Evolutionary conservation across 164 flowering plant genomes (phyloP), one percentile per base, ranked within the genome.

Genomic region (Sedum album): DNA sequence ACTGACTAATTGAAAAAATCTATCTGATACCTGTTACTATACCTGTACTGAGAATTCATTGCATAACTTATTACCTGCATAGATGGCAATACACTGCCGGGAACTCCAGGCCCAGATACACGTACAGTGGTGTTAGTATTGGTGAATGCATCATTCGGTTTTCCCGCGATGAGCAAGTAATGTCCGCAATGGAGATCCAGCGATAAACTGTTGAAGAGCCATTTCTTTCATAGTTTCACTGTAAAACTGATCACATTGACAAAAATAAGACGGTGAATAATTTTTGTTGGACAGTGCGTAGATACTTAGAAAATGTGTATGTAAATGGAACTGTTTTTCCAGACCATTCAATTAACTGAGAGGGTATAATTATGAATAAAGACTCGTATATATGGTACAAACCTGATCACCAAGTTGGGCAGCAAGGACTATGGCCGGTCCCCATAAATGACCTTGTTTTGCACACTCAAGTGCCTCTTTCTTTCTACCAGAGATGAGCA

Each of bases 161-260:
- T 89, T 64, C 97, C 95, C 33, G 97, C 97, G 73, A 92, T 85
- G 31, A 95, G 79, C 63, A 95, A 79, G 82, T 94, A 95, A 80
- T 69, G 99, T 95, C 71, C 96, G 81, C 82, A 95, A 75, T 69
- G 98, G 99, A 68, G 97, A 85, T 53, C 99, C 99, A n/a, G 90
- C 78, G 68, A 84, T 79, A 48, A 95, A 78, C 78, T 90, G 97
- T 35, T 68, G 74, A 73, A 85, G 84, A n/a, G 99, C 94, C 97
- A 95, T 90, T 84, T 86, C 86, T 83, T 82, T 95, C 77, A 90
- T 84, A 36, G 97, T 90, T 39, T 95, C 98, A 66, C 79, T 80
- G 82, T 88, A 88, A 67, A 84, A 86, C 99, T 95, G 88, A 83
- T 83, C 30, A 17, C 14, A 31, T 39, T 17, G 0, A 28, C 33